These are phyloP conservation scores for Eragrostis nindensis DNA, from an alignment of 176 grass and related monocot genomes.

Conservation along the genomic window DNA sequence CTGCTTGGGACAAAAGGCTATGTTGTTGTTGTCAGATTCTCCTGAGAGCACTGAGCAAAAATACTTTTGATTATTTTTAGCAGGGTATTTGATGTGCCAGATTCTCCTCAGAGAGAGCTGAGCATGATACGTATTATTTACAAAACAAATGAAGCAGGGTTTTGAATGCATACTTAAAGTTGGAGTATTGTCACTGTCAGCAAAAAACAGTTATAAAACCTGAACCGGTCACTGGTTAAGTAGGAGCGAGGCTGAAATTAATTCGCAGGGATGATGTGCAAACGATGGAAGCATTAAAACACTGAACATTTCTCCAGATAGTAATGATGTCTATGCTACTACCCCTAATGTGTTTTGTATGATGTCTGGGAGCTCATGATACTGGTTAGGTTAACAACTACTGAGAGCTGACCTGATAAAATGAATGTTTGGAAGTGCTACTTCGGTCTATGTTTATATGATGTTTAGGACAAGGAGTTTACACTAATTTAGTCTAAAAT, in stretches of 20 bases:
- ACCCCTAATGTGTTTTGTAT: background rate
- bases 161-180: background rate
- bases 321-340: background rate
- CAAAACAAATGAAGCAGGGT: background rate
- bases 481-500: too few species aligned
- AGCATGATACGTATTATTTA: background rate
- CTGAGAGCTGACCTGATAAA: slow-evolving; percentile 6
- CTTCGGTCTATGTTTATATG: too few species aligned
- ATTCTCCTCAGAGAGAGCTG: background rate
- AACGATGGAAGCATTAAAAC: background rate
- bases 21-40: background rate
- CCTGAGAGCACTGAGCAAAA: background rate
- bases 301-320: background rate
- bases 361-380: background rate
- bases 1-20: too few species aligned
- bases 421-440: background rate
- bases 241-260: background rate
- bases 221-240: background rate
- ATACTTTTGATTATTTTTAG: background rate
- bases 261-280: background rate
- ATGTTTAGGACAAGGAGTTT: too few species aligned
- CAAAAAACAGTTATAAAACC: background rate
- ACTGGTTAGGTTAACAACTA: background rate
- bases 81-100: background rate
- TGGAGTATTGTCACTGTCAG: background rate